These are phyloP conservation scores for Aspergillus uvarum DNA, from an alignment of 2,329 filamentous ascomycete species.

Conservation along the genomic window DNA sequence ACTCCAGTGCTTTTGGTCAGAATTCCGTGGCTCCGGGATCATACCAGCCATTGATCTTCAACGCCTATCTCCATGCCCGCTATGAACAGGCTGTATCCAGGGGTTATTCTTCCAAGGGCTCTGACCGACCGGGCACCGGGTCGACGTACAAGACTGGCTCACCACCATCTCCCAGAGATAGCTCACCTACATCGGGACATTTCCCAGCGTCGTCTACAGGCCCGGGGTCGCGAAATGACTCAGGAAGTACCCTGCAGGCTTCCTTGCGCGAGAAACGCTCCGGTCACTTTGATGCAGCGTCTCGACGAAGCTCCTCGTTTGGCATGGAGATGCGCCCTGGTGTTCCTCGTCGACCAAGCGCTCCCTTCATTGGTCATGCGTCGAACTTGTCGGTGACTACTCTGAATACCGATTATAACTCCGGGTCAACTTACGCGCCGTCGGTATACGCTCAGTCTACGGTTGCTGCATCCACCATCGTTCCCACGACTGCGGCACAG, in stretches of 20 bases:
- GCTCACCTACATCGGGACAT: slow-evolving; percentile 74
- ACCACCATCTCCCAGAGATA: slow-evolving; percentile 56
- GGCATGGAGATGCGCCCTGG: slow-evolving; percentile 68
- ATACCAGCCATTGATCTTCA: slow-evolving; percentile 72
- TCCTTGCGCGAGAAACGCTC: slow-evolving; percentile 92
- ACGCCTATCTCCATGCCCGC: slow-evolving; percentile 80
- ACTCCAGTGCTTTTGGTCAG: slow-evolving; percentile 77
- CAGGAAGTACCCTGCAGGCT: slow-evolving; percentile 80
- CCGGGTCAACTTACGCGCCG: slow-evolving; percentile 48
- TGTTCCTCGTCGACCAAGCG: slow-evolving; percentile 59
- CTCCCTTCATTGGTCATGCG: slow-evolving; percentile 69
- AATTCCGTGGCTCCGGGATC: slow-evolving; percentile 57
- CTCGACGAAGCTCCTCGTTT: slow-evolving; percentile 92
- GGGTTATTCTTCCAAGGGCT: slow-evolving; percentile 41
- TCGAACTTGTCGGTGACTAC: slow-evolving; percentile 47
- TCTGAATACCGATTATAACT: slow-evolving; percentile 41
- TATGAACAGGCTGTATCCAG: slow-evolving; percentile 56
- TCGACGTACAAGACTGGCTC: slow-evolving; percentile 54
- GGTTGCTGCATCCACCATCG: slow-evolving; percentile 51
- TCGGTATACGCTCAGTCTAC: slow-evolving; percentile 53
- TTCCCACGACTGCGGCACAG: slow-evolving; percentile 44
- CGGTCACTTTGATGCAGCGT: slow-evolving; percentile 78
- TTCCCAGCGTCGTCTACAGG: slow-evolving; percentile 76
- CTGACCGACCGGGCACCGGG: slow-evolving; percentile 75
- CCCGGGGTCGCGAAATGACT: slow-evolving; percentile 84